Base-by-base conservation (phyloP, 2,329 filamentous ascomycete genomes). In the Penicillium sp. region DNA sequence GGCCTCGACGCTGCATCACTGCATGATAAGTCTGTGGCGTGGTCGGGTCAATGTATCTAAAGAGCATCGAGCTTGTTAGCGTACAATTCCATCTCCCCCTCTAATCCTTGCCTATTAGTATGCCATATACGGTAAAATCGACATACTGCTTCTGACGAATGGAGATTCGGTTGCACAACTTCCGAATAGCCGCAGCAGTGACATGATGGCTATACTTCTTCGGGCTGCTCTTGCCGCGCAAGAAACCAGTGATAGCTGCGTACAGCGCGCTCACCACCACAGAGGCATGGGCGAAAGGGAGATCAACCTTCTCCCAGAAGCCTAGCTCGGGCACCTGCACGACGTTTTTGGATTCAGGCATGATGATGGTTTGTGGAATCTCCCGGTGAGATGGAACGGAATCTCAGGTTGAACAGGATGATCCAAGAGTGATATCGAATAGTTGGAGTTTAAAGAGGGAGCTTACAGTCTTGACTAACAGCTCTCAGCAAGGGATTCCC, bases 181-280 rank as follows among this genome's bases (percentile, higher is more conserved):
- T 68, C n/a, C 77, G 71, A n/a, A 76, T 54, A 4, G 72, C 41
- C 0, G 73, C 67, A 53, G 71, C 66, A 6, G 60, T 39, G 35
- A 80, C 52, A 70, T 80, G 75, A 41, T 74, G 67, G 17, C 59
- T 62, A 54, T 75, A 79, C 5, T 67, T 64, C 51, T 67, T 73
- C 17, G 76, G 71, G 39, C 76, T 76, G 34, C 59, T 66, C 17
- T 73, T 65, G 5, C 77, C 76, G 15, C 78, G 76, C 56, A 79
- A 78, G 0, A 73, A 58, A 14, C 73, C 76, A 5, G 75, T 72
- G 31, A 76, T 61, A 22, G 74, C 69, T 17, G 65, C 69, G 55
- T 72, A 73, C 5, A 76, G 53, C 5, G 62, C 59, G 5, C 66
- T 64, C 14, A 65, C 66, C 4, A 72, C 38, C 12, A 76, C 37